These are phyloP conservation scores for Pilasporangium apinafurcum DNA, from an alignment of 352 stramenopile genomes.

Conservation along the genomic window DNA sequence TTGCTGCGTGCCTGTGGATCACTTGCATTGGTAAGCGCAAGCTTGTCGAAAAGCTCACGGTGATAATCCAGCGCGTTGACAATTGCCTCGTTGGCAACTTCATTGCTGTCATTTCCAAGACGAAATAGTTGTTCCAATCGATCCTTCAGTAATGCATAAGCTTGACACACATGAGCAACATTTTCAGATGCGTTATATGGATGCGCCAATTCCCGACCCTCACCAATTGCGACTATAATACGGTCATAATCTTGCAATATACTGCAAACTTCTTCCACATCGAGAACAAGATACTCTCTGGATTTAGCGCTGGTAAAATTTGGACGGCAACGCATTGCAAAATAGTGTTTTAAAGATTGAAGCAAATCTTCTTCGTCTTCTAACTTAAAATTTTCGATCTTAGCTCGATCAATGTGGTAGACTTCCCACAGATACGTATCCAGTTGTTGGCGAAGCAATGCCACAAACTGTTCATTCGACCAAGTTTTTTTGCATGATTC, in stretches of 20 bases:
- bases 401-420: slow-evolving; percentile 20
- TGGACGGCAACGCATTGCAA: slow-evolving; percentile 26
- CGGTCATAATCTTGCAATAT: slow-evolving; percentile 18
- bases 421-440: slow-evolving; percentile 38
- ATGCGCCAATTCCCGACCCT: too few relatives aligned
- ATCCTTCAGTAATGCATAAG: not conserved
- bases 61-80: too few relatives aligned
- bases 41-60: not conserved
- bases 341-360: slow-evolving; percentile 21
- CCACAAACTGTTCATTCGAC: slow-evolving; percentile 22
- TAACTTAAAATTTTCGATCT: slow-evolving; percentile 15
- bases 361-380: slow-evolving; percentile 27
- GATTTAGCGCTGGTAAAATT: too few relatives aligned
- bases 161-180: not conserved
- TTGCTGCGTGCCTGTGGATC: not conserved
- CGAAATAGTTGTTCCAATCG: not conserved
- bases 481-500: slow-evolving; percentile 11
- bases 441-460: slow-evolving; percentile 37
- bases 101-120: not conserved
- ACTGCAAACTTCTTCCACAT: slow-evolving; percentile 12
- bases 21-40: not conserved
- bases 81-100: not conserved
- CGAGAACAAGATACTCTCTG: slow-evolving; percentile 4
- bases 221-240: slow-evolving; percentile 4
- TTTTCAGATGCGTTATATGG: too few relatives aligned